A percentile compares a stretch with the other conserved stretches of the same genome.
phyloP scores from a whole-genome alignment of 2,329 filamentous ascomycete species.

The Fusarium tupiense region DNA sequence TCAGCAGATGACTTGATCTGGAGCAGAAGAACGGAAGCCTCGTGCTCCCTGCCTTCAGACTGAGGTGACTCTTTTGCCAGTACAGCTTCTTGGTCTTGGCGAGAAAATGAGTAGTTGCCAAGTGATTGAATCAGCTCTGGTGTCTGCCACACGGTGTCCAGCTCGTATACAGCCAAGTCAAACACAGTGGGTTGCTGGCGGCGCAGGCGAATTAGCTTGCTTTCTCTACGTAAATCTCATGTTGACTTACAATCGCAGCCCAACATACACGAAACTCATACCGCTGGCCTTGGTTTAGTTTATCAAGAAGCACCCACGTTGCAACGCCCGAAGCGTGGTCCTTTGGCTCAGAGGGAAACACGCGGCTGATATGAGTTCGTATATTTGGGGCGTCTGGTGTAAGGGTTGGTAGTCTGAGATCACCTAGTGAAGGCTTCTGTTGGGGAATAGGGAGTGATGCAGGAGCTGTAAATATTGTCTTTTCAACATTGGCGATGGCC shows the following conservation, averaged over 20 bases:
- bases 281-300: constrained; percentile 74
- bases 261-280: constrained; percentile 96
- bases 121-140: constrained; percentile 73
- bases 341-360: constrained; percentile 67
- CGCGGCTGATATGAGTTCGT: constrained; percentile 71
- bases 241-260: constrained; percentile 81
- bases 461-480: constrained; percentile 86
- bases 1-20: constrained; percentile 81
- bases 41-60: constrained; percentile 28
- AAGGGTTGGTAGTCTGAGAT: constrained; percentile 72
- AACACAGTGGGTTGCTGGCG: constrained; percentile 87
- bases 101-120: constrained; percentile 66
- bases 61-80: neutral
- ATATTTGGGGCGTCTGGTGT: constrained; percentile 66
- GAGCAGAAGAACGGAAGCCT: constrained; percentile 73
- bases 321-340: constrained; percentile 63
- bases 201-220: constrained; percentile 10
- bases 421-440: constrained; percentile 52
- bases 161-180: constrained; percentile 70
- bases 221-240: neutral
- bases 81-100: constrained; percentile 47
- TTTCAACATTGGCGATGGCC: constrained; percentile 81
- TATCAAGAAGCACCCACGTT: constrained; percentile 82
- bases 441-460: constrained; percentile 62
- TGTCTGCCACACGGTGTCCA: constrained; percentile 69